phyloP scores from a whole-genome alignment of 2,329 filamentous ascomycete species.

The Alternaria arborescens region DNA sequence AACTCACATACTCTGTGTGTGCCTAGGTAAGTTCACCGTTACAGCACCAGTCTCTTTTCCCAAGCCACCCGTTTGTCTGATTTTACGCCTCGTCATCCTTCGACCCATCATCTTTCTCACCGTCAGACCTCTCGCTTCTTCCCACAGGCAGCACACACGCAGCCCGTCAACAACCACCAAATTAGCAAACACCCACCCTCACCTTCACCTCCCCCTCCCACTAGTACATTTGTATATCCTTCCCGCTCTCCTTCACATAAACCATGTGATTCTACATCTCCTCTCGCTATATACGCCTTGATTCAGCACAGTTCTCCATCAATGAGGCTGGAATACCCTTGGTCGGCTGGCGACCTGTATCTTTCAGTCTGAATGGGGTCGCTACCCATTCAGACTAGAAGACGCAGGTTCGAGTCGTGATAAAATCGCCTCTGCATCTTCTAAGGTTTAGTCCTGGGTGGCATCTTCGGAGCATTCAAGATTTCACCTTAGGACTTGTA shows the following conservation, averaged over 20 bases:
- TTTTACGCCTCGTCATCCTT: neutral
- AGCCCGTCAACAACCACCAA: neutral
- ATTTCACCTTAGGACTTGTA: neutral
- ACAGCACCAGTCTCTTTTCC: neutral
- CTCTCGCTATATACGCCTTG: conserved; percentile 1
- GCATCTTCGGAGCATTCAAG: neutral
- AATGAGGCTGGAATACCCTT: neutral
- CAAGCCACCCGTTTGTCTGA: neutral
- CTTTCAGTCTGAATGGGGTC: neutral
- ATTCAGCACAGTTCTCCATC: neutral
- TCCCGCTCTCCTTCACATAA: neutral
- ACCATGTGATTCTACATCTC: neutral
- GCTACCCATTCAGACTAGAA: neutral
- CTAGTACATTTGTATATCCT: neutral
- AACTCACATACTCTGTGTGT: neutral
- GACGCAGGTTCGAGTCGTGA: neutral
- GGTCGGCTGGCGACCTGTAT: neutral
- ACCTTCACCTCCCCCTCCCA: neutral
- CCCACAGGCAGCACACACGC: neutral
- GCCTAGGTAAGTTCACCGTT: neutral
- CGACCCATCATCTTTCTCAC: neutral
- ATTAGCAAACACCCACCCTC: neutral
- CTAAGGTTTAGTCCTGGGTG: neutral
- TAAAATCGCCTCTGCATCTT: neutral
- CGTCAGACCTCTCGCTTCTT: conserved; percentile 2